These are phyloP conservation scores for Russula lepida DNA, from an alignment of 768 basidiomycete species.

Conservation along the genomic window DNA sequence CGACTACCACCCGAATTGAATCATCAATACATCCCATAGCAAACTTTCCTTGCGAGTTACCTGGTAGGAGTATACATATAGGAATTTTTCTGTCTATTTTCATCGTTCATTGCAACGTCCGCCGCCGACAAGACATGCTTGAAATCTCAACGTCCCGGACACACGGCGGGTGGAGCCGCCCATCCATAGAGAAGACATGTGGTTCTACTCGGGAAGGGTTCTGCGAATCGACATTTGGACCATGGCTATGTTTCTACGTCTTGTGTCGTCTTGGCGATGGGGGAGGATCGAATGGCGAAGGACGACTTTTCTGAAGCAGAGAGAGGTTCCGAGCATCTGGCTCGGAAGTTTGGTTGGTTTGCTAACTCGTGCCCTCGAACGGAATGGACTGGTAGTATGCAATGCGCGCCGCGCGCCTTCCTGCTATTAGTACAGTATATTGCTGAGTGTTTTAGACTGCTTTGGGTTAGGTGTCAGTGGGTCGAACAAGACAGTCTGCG, in stretches of 20 bases:
- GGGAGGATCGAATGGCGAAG: neutral
- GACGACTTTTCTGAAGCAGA: neutral
- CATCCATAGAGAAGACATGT: neutral
- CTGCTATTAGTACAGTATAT: neutral
- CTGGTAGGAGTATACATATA: too few species aligned
- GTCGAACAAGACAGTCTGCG: neutral
- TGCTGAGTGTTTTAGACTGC: neutral
- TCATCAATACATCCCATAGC: too few species aligned
- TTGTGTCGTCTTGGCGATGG: neutral
- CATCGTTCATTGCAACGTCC: neutral
- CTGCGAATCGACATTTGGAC: neutral
- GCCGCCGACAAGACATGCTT: neutral
- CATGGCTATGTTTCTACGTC: neutral
- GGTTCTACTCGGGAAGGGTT: neutral
- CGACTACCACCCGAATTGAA: neutral
- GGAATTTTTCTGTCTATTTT: neutral
- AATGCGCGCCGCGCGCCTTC: neutral
- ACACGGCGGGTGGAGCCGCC: neutral
- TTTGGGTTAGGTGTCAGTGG: neutral
- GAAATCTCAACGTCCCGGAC: neutral
- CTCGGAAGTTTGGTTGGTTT: neutral
- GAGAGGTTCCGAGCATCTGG: neutral
- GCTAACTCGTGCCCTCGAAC: neutral
- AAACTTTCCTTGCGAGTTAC: too few species aligned
- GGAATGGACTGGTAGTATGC: neutral